Base-by-base conservation (phyloP, 768 basidiomycete genomes). In the Russula dissimulans region DNA sequence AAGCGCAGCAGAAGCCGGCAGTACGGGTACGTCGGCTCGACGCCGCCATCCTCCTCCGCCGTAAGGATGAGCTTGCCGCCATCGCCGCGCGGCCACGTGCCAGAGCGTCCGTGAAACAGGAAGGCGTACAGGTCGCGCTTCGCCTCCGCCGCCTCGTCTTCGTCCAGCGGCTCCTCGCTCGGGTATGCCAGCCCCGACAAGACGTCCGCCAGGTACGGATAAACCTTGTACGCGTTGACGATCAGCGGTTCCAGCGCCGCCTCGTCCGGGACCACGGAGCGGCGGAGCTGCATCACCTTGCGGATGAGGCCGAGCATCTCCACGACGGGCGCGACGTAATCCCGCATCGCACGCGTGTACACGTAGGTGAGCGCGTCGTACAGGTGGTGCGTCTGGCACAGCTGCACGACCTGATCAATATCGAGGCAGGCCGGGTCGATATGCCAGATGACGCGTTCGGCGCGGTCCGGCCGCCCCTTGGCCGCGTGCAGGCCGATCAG, bases 291-390 rank as follows among this genome's bases (percentile, higher is more conserved):
- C 59, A 83, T 81, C 29, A 91, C 81, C 58, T 77, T 78, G 14
- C 86, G 82, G 43, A 97, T 83, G 47, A 97, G 81, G 10, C 77
- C 80, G 42, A 98, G 77, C 12, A 97, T 76, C 64, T 92, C 89
- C 59, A 95, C 88, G 5, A 97, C 74, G 0, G 97, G 95, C 7
- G 91, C 83, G 38, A 94, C 86, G 59, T 87, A 97, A 69, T 99
- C 97, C 61, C 76, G 79, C 66, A 99, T 73, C 3, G 94, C 91
- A 48, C 87, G 82, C 10, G 88, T 95, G 71, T 95, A 95, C 41
- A 98, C 86, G 70, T 97, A 95, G 59, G 95, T 87, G 59, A 98
- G 80, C 0, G 95, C 94, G 67, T 98, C 95, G 75, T 92, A 97
- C 5, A 98, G 81, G 31, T 79, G 79, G 68, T 93, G 81, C 59